phyloP scores from a whole-genome alignment of 805 yeast genomes.

The Kurtzmaniella fragi region DNA sequence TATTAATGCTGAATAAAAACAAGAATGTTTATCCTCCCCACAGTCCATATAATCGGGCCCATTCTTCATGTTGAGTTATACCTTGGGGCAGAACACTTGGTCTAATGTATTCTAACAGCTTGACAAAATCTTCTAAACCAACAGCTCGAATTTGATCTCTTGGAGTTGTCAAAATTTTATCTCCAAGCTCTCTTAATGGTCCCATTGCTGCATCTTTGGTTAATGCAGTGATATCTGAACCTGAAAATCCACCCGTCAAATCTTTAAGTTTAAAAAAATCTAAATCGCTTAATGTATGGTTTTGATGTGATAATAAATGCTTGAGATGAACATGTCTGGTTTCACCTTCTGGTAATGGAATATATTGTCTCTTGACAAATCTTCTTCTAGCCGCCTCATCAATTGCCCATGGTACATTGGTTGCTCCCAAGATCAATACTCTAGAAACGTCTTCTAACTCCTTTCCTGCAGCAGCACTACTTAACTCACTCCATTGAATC shows the following conservation, averaged over 20 bases:
- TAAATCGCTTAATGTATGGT: constrained; percentile 57
- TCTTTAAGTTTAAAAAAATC: constrained; percentile 59
- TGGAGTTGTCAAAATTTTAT: constrained; percentile 61
- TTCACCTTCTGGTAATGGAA: constrained; percentile 86
- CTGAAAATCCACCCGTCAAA: constrained; percentile 79
- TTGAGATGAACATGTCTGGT: constrained; percentile 70
- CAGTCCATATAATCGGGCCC: constrained; percentile 86
- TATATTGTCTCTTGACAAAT: constrained; percentile 86
- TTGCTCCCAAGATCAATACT: constrained; percentile 89
- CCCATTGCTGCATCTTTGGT: constrained; percentile 99
- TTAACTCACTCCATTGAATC: constrained; percentile 91
- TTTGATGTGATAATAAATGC: constrained; percentile 65
- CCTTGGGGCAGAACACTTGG: constrained; percentile 89
- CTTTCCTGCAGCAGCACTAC: constrained; percentile 76
- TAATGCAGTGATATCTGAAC: constrained; percentile 86
- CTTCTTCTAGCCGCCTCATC: constrained; percentile 96
- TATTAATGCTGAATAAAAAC: too few relatives aligned
- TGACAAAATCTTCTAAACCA: constrained; percentile 63
- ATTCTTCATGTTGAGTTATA: constrained; percentile 70
- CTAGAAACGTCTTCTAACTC: constrained; percentile 48
- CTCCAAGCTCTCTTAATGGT: constrained; percentile 86
- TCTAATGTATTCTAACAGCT: constrained; percentile 71
- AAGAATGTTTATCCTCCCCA: constrained; percentile 58
- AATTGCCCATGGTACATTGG: constrained; percentile 94
- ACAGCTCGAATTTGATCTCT: constrained; percentile 78